Conservation (phyloP, 2,329 filamentous ascomycete genomes). For the Apiospora rasikravindrae region DNA sequence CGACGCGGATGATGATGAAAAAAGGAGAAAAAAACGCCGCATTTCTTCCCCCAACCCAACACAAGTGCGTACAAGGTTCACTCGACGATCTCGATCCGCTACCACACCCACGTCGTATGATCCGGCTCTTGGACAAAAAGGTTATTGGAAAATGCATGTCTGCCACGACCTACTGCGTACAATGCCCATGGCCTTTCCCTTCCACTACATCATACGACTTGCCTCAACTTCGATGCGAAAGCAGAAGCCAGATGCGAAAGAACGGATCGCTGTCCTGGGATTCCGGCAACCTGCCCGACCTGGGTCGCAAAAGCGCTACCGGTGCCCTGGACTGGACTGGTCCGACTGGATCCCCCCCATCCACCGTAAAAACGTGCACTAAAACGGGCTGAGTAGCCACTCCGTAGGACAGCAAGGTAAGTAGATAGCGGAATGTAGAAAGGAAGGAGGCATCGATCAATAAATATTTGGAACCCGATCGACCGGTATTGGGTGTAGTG, state of each 20-base stretch:
- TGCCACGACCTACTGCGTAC: not conserved
- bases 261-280: not conserved
- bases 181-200: not conserved
- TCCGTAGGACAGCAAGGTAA: too few relatives aligned
- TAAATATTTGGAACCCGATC: not conserved
- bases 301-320: not conserved
- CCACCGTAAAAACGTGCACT: not conserved
- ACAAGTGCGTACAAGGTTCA: constrained; percentile 17
- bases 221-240: not conserved
- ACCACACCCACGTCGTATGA: constrained; percentile 17
- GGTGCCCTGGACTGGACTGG: not conserved
- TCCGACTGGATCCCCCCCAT: not conserved
- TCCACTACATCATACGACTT: not conserved
- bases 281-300: not conserved
- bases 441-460: not conserved
- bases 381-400: too few relatives aligned
- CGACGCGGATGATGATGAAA: not conserved
- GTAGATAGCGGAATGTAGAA: too few relatives aligned
- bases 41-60: not conserved
- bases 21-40: not conserved
- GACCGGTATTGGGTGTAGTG: not conserved
- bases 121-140: constrained; percentile 1
- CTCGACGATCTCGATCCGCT: constrained; percentile 18
- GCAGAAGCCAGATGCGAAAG: constrained; percentile 11
- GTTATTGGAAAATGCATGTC: not conserved